Evolutionary conservation across 345 rosid genomes (phyloP).

Genomic region (Hypericum perforatum): DNA sequence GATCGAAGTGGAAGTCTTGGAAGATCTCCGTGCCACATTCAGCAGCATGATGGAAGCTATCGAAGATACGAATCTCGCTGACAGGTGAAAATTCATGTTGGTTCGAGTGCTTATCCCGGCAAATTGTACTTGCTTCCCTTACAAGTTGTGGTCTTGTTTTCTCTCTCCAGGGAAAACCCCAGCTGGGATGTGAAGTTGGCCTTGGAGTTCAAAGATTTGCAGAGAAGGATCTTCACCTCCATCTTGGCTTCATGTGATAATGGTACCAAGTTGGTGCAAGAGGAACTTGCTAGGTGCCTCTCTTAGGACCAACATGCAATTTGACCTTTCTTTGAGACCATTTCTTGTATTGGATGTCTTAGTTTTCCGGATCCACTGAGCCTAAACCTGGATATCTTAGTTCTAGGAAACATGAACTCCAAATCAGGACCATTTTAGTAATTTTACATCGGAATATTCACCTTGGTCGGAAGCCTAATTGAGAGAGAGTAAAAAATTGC

Average conservation of each 20-base stretch:
- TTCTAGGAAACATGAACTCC: too few species aligned
- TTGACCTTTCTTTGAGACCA: too few species aligned
- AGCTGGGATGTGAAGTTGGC: conserved; percentile 66
- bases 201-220: conserved; percentile 40
- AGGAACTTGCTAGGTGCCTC: conserved; percentile 21
- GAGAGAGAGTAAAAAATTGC: too few species aligned
- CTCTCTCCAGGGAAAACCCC: conserved; percentile 34
- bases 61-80: conserved; percentile 32
- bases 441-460: too few species aligned
- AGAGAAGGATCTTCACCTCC: conserved; percentile 62
- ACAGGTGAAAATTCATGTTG: conserved; percentile 28
- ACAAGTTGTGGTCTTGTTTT: background rate
- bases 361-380: too few species aligned
- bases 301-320: too few species aligned
- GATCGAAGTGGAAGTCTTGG: conserved; percentile 52
- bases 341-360: too few species aligned
- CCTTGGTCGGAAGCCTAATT: too few species aligned
- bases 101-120: background rate
- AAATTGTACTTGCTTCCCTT: background rate
- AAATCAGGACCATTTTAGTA: too few species aligned
- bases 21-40: conserved; percentile 47
- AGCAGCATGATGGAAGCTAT: conserved; percentile 56
- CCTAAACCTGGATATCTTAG: too few species aligned
- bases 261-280: conserved; percentile 50
- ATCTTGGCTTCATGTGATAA: conserved; percentile 53